Conservation (phyloP, 495 filamentous ascomycete species). For the Chlorociboria aeruginascens region DNA sequence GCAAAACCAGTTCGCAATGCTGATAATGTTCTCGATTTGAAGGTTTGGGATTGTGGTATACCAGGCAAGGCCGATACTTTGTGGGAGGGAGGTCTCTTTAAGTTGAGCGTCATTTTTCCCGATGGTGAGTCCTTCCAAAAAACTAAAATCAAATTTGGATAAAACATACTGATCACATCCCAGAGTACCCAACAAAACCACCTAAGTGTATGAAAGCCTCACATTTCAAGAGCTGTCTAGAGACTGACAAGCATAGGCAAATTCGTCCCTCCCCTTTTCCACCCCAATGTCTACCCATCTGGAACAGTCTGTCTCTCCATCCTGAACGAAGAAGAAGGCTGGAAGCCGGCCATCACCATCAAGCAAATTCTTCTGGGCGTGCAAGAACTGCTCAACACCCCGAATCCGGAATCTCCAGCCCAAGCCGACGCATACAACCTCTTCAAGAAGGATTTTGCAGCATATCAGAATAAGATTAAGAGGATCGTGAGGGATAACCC, state of each 20-base stretch:
- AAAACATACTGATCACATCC: constrained; percentile 3
- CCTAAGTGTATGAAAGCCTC: constrained; percentile 71
- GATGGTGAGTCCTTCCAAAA: constrained; percentile 55
- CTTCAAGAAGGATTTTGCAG: constrained; percentile 77
- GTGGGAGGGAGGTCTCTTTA: constrained; percentile 95
- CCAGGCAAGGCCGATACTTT: constrained; percentile 92
- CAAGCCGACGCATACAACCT: constrained; percentile 97
- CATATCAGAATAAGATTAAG: constrained; percentile 80
- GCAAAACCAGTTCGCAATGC: constrained; percentile 73
- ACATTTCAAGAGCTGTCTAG: constrained; percentile 1
- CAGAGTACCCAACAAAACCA: constrained; percentile 97
- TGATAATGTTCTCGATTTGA: constrained; percentile 77
- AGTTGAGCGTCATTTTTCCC: constrained; percentile 83
- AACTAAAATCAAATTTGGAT: neutral
- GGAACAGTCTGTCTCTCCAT: constrained; percentile 97
- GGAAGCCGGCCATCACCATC: constrained; percentile 96
- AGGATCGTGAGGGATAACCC: constrained; percentile 83
- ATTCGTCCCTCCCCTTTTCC: constrained; percentile 92
- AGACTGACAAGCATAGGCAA: constrained; percentile 52
- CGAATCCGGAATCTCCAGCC: constrained; percentile 92
- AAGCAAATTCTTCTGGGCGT: constrained; percentile 94
- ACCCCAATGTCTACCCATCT: constrained; percentile 97
- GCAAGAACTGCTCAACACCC: constrained; percentile 89
- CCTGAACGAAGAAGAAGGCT: constrained; percentile 95
- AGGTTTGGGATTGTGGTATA: constrained; percentile 92